Base-by-base conservation (phyloP, 164 flowering plant species). In the Liriodendron chinense region DNA sequence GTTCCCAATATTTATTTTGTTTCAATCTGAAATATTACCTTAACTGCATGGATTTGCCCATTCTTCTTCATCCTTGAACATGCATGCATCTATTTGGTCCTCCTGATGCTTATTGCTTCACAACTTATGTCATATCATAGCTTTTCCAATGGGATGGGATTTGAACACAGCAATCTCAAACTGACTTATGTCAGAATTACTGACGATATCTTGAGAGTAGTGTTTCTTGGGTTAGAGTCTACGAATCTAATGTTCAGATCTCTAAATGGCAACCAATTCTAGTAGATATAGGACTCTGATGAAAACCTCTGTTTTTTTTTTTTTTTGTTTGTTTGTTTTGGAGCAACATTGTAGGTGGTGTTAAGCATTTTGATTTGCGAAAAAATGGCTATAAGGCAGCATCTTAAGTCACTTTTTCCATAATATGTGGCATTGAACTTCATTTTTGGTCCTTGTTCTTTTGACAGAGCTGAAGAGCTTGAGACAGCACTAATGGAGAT, bases 401-500 rank as follows among this genome's bases (percentile, higher is more conserved):
- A 53, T 67, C 22, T 5, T 1, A 25, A 34, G 16, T 20, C 2
- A 67, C n/a, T 67, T 28, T 23, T 67, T 26, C 28, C 10, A 67
- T 67, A 20, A 67, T 26, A 16, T 67, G 25, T 23, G 16, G 13
- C 26, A 13, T 67, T 67, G 13, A 67, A 26, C 16, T 26, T 34
- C 16, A 28, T 67, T 66, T 67, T 14, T 26, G 47, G 2, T 26
- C 26, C 10, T 28, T 18, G 26, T 65, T 74, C 71, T 64, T 74
- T 84, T 76, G 80, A 62, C 86, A 93, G 98, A 82, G 91, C 98
- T 66, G 98, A 95, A 82, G 98, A 95, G 80, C 83, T 95, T 72
- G 98, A 95, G 89, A 89, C 92, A 70, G 98, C 98, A 69, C 83
- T 95, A 24, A 89, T 90, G 92, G 98, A 94, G 85, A 90, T 91